Percentiles rank a stretch among this genome's conserved stretches.
These are phyloP conservation scores for Argentina anserina DNA, from an alignment of 306 rosid genomes.

Conservation along the genomic window DNA sequence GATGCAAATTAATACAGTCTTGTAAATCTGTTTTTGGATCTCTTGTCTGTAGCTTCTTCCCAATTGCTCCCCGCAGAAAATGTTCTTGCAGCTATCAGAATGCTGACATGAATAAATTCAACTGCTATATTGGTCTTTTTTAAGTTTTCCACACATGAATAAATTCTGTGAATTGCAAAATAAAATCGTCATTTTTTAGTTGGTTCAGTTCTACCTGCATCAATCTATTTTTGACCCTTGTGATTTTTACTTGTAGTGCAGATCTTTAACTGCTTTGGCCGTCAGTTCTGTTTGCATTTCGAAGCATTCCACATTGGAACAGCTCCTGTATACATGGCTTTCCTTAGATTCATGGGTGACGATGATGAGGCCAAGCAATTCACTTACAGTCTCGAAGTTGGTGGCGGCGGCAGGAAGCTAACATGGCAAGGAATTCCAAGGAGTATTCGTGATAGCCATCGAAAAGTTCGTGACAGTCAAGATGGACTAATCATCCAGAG, in stretches of 20 bases:
- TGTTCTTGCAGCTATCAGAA: background rate
- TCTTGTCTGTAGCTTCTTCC: background rate
- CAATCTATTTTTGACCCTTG: background rate
- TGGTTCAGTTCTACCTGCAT: background rate
- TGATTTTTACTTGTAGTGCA: constrained; percentile 17
- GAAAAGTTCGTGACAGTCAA: constrained; percentile 47
- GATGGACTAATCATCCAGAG: constrained; percentile 54
- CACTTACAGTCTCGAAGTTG: constrained; percentile 48
- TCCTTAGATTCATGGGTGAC: constrained; percentile 59
- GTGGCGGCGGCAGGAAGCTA: constrained; percentile 48
- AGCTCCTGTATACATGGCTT: constrained; percentile 57
- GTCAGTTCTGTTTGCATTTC: constrained; percentile 52
- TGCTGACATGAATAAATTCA: background rate
- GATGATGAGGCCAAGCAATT: constrained; percentile 52
- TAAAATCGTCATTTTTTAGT: background rate
- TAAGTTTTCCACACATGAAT: background rate
- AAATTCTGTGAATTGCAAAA: background rate
- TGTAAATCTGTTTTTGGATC: background rate
- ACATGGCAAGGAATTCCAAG: constrained; percentile 55
- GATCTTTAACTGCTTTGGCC: constrained; percentile 56
- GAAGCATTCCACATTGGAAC: constrained; percentile 53
- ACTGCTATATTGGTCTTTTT: background rate
- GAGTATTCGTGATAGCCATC: constrained; percentile 53
- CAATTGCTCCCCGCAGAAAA: background rate
- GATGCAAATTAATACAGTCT: background rate